Percentiles rank a stretch among this genome's conserved stretches.
phyloP scores from a whole-genome alignment of 192 early-diverging fungal species.

The Physocladia obscura region DNA sequence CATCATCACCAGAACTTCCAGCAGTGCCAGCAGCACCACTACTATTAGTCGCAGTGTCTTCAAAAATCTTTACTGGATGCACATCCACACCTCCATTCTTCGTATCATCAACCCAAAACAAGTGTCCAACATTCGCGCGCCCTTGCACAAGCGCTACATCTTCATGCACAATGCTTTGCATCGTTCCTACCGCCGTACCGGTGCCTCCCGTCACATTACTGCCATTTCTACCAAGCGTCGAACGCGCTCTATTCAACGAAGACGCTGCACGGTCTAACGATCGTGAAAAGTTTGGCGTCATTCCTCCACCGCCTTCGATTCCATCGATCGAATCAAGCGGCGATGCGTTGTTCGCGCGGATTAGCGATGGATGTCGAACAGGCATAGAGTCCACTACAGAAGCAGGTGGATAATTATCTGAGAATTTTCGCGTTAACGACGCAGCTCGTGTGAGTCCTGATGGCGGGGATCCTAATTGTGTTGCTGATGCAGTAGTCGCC shows the following conservation, averaged over 20 bases:
- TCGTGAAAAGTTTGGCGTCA: neutral
- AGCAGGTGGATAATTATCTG: too few relatives aligned
- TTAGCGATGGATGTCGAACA: too few relatives aligned
- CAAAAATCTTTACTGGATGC: constrained; percentile 16
- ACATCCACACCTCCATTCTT: neutral
- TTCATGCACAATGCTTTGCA: constrained; percentile 8
- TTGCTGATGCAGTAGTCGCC: too few relatives aligned
- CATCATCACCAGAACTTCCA: neutral
- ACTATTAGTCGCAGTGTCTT: neutral
- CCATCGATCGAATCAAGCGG: neutral
- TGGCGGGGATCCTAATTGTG: too few relatives aligned
- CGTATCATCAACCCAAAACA: constrained; percentile 15
- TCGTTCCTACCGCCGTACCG: neutral
- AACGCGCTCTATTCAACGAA: neutral
- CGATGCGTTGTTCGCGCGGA: too few relatives aligned
- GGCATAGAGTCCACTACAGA: too few relatives aligned
- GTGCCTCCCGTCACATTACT: neutral
- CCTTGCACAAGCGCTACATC: constrained; percentile 10
- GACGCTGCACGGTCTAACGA: neutral
- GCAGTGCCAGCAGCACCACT: neutral
- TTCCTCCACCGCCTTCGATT: neutral
- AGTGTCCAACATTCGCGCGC: neutral
- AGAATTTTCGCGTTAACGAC: too few relatives aligned
- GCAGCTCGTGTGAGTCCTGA: too few relatives aligned
- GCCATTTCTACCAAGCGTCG: neutral